Percentiles rank a stretch among this genome's conserved stretches.
phyloP scores from a whole-genome alignment of 2,329 filamentous ascomycete species.

The Dactylellina parvicollis region DNA sequence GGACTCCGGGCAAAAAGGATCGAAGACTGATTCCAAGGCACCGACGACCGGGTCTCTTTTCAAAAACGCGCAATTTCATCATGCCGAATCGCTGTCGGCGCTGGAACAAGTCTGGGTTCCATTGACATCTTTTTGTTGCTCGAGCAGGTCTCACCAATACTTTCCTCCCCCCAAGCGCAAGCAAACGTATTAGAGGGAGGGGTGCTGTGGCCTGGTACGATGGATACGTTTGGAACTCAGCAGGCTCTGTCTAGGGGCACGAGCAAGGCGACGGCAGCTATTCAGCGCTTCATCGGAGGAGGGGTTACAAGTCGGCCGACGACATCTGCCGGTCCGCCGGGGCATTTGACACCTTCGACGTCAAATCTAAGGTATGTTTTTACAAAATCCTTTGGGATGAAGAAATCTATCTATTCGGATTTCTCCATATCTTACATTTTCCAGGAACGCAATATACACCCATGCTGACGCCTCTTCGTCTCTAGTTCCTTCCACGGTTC shows the following conservation, averaged over 20 bases:
- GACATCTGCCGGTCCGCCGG: slow-evolving; percentile 42
- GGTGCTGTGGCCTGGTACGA: slow-evolving; percentile 14
- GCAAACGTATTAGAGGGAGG: too few relatives aligned
- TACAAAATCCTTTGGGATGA: too few relatives aligned
- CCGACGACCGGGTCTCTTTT: neutral
- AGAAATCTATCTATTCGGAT: neutral
- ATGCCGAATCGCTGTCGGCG: slow-evolving; percentile 26
- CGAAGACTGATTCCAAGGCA: neutral
- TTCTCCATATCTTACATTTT: neutral
- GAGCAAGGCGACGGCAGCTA: slow-evolving; percentile 46
- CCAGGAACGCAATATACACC: slow-evolving; percentile 3
- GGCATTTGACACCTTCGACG: slow-evolving; percentile 33
- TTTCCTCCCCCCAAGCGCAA: slow-evolving; percentile 2
- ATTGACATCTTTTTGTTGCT: slow-evolving; percentile 14
- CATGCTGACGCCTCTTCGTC: slow-evolving; percentile 19
- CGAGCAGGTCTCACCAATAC: slow-evolving; percentile 4
- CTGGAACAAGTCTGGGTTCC: slow-evolving; percentile 30
- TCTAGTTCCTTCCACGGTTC: slow-evolving; percentile 47
- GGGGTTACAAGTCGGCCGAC: slow-evolving; percentile 40
- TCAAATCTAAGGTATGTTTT: slow-evolving; percentile 47
- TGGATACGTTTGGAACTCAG: slow-evolving; percentile 44
- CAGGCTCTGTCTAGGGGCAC: slow-evolving; percentile 32
- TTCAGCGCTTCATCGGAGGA: slow-evolving; percentile 47
- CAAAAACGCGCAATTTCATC: slow-evolving; percentile 25
- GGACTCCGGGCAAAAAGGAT: slow-evolving; percentile 4